phyloP scores from a whole-genome alignment of 768 basidiomycete genomes.

The Collybia sordida region DNA sequence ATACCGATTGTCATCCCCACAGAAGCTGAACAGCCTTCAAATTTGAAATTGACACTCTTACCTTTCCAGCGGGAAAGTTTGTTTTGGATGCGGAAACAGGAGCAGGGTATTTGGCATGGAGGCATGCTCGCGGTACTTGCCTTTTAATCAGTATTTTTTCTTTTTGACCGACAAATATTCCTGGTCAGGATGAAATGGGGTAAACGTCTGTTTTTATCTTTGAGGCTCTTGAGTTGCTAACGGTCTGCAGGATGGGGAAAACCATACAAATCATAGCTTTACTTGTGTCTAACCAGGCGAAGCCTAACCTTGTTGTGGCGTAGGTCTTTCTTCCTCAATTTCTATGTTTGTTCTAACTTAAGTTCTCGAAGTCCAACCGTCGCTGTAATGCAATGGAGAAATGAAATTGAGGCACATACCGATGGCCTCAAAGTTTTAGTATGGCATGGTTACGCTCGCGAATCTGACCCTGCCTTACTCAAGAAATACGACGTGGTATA shows the following conservation, averaged over 20 bases:
- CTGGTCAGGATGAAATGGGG: conserved; percentile 88
- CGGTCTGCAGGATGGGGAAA: conserved; percentile 72
- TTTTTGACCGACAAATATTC: background rate
- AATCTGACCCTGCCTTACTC: conserved; percentile 64
- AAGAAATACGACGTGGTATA: conserved; percentile 86
- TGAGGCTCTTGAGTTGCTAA: conserved; percentile 1
- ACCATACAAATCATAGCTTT: conserved; percentile 97
- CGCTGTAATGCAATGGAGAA: conserved; percentile 82
- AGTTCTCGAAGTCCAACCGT: conserved; percentile 43
- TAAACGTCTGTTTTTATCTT: conserved; percentile 29
- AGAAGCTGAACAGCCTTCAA: conserved; percentile 75
- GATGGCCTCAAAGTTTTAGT: conserved; percentile 81
- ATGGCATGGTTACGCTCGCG: conserved; percentile 87
- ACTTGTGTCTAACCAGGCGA: conserved; percentile 72
- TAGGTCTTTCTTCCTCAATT: conserved; percentile 37
- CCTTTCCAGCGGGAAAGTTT: conserved; percentile 97
- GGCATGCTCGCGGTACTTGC: conserved; percentile 81
- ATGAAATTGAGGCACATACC: conserved; percentile 88
- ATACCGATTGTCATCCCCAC: conserved; percentile 62
- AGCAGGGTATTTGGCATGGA: conserved; percentile 81
- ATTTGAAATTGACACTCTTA: conserved; percentile 81
- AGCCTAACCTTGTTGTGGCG: conserved; percentile 93
- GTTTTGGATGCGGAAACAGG: conserved; percentile 95
- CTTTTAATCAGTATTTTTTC: background rate
- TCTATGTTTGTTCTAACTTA: conserved; percentile 48